phyloP scores from a whole-genome alignment of 2,329 filamentous ascomycete genomes.

The Coniochaeta pulveracea region DNA sequence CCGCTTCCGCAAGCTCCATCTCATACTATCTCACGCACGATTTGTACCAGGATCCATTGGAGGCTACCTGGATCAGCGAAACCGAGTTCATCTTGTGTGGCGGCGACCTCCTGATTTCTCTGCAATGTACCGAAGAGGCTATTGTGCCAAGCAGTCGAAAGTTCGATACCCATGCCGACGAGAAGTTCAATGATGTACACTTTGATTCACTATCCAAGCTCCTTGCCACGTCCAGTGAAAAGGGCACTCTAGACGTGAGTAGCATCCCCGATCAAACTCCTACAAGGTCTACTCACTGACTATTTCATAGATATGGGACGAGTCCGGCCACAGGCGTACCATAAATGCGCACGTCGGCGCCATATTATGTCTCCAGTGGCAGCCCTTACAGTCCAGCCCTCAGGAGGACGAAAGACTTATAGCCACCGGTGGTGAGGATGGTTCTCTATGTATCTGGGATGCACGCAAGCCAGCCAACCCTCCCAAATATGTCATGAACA shows the following conservation, averaged over 20 bases:
- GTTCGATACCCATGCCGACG: conserved; percentile 41
- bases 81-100: conserved; percentile 48
- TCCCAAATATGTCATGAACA: conserved; percentile 48
- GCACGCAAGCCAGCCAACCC: conserved; percentile 41
- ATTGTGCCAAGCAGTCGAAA: conserved; percentile 32
- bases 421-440: conserved; percentile 51
- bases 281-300: neutral
- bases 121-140: conserved; percentile 32
- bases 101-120: conserved; percentile 37
- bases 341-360: conserved; percentile 48
- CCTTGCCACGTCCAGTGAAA: conserved; percentile 48
- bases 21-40: conserved; percentile 40
- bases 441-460: conserved; percentile 53
- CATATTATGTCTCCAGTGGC: conserved; percentile 50
- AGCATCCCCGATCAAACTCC: neutral
- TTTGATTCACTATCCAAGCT: conserved; percentile 43
- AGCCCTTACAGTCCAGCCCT: conserved; percentile 33
- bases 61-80: conserved; percentile 49
- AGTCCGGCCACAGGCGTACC: conserved; percentile 37
- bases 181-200: conserved; percentile 41
- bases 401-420: conserved; percentile 42
- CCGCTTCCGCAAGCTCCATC: conserved; percentile 28
- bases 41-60: conserved; percentile 35
- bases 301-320: conserved; percentile 39
- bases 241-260: conserved; percentile 49